These are phyloP conservation scores for Neurospora sp. DNA, from an alignment of 495 filamentous ascomycete genomes.

Conservation along the genomic window DNA sequence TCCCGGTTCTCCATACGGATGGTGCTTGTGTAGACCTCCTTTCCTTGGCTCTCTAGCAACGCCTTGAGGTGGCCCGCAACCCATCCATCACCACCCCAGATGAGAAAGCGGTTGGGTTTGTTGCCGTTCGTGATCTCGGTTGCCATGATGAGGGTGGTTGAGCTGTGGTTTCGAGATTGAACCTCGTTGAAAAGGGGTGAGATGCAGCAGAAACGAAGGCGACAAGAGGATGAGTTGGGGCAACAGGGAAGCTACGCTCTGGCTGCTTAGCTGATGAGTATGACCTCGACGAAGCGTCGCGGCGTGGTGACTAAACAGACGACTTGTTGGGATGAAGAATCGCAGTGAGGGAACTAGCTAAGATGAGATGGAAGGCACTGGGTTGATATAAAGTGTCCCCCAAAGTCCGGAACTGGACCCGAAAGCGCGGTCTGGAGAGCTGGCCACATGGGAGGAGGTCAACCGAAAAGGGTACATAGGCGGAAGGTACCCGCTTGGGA, in stretches of 20 bases:
- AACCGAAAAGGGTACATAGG: not conserved
- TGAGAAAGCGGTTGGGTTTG: conserved; percentile 37
- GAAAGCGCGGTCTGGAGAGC: not conserved
- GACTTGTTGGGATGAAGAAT: not conserved
- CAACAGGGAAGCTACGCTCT: not conserved
- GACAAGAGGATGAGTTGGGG: not conserved
- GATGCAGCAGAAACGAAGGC: not conserved
- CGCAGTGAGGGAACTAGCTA: not conserved
- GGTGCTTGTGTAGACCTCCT: conserved; percentile 47
- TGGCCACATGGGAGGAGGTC: not conserved
- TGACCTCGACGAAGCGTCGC: too few species aligned
- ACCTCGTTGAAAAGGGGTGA: not conserved
- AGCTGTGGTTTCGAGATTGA: not conserved
- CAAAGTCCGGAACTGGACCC: not conserved
- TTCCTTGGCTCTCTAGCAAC: conserved; percentile 50
- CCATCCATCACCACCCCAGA: conserved; percentile 56
- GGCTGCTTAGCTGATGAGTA: too few species aligned
- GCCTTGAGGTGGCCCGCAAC: conserved; percentile 54
- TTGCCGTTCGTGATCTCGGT: conserved; percentile 12
- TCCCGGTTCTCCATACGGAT: conserved; percentile 54
- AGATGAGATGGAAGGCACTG: not conserved
- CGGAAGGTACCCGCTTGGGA: not conserved
- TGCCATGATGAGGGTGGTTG: conserved; percentile 13
- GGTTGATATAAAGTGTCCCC: not conserved
- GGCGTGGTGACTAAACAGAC: not conserved